Conservation (phyloP, 2,329 filamentous ascomycete genomes). For the Xylariaceae sp. region DNA sequence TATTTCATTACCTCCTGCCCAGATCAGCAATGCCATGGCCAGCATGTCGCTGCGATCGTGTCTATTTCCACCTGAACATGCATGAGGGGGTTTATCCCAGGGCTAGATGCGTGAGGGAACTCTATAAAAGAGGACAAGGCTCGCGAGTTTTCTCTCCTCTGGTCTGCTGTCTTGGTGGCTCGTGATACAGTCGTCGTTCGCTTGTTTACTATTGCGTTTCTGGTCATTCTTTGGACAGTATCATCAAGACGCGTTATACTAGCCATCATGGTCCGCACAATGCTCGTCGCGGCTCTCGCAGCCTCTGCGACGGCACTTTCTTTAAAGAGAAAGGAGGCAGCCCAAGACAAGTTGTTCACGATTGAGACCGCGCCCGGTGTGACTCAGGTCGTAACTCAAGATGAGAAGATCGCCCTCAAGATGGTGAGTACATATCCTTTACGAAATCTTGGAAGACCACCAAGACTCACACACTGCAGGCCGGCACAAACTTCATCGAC, state of each 20-base stretch:
- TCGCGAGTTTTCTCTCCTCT: too few relatives aligned
- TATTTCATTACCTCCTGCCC: slow-evolving; percentile 10
- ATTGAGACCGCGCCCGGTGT: slow-evolving; percentile 65
- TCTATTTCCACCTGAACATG: too few relatives aligned
- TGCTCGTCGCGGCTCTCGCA: slow-evolving; percentile 18
- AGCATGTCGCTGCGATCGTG: slow-evolving; percentile 6
- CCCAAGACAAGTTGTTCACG: slow-evolving; percentile 17
- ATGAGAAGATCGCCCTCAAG: slow-evolving; percentile 69
- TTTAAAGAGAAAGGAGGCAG: slow-evolving; percentile 11
- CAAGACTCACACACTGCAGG: slow-evolving; percentile 25
- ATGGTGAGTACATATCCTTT: slow-evolving; percentile 38
- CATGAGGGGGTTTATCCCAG: too few relatives aligned
- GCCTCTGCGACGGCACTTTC: slow-evolving; percentile 17
- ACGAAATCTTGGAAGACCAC: not conserved
- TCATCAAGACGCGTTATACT: too few relatives aligned
- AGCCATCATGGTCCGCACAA: slow-evolving; percentile 17
- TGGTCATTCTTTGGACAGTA: not conserved
- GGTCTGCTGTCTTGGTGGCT: too few relatives aligned
- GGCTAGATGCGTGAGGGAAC: too few relatives aligned
- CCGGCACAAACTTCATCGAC: slow-evolving; percentile 73
- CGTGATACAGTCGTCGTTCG: too few relatives aligned
- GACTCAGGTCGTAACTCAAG: slow-evolving; percentile 65
- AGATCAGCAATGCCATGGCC: slow-evolving; percentile 4
- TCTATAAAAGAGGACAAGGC: too few relatives aligned
- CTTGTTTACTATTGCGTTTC: too few relatives aligned